Conservation (phyloP, 1,139 yeast species). For the Nematodospora anomalae region DNA sequence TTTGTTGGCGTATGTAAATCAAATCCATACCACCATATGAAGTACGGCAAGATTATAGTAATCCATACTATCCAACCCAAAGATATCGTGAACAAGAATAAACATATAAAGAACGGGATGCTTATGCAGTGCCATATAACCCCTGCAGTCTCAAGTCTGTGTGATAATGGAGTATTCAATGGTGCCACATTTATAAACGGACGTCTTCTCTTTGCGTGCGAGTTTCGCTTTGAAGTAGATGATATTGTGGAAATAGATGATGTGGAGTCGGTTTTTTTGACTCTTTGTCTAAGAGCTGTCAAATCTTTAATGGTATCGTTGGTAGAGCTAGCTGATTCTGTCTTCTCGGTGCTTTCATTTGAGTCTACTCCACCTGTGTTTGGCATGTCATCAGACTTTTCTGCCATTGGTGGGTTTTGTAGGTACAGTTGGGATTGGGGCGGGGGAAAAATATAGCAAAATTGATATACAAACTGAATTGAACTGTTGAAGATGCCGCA, state of each 20-base stretch:
- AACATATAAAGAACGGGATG: slow-evolving; percentile 57
- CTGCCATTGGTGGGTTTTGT: no score
- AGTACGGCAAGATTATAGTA: slow-evolving; percentile 49
- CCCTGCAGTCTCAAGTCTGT: slow-evolving; percentile 68
- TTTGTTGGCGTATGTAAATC: slow-evolving; percentile 68
- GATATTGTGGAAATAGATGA: not conserved
- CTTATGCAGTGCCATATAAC: slow-evolving; percentile 77
- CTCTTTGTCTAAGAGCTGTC: not conserved
- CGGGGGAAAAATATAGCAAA: no score
- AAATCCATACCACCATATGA: slow-evolving; percentile 59
- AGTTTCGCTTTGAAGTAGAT: not conserved
- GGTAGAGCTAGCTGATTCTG: no score
- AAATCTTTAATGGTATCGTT: no score
- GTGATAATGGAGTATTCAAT: slow-evolving; percentile 51
- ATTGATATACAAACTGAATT: no score
- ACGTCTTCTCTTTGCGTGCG: slow-evolving; percentile 8
- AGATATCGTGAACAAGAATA: slow-evolving; percentile 55
- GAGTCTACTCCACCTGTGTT: no score
- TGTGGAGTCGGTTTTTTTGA: not conserved
- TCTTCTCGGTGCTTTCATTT: no score
- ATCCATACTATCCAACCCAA: slow-evolving; percentile 77
- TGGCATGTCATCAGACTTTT: no score
- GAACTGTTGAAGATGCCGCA: no score
- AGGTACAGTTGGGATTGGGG: no score
- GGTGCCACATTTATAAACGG: slow-evolving; percentile 47